phyloP scores from a whole-genome alignment of 305 asterid genomes.

The Fraxinus xanthoxyloides region DNA sequence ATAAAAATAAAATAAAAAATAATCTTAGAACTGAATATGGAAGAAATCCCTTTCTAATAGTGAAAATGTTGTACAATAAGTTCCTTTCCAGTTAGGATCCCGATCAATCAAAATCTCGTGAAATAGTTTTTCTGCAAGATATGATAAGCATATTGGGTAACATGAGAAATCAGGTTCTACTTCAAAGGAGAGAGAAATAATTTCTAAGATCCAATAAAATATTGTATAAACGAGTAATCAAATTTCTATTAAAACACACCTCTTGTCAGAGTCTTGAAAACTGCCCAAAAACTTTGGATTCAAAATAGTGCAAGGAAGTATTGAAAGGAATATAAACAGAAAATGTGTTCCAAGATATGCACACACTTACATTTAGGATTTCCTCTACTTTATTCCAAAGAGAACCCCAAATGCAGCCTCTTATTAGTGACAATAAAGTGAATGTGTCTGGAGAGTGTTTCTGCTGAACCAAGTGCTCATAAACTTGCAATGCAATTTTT shows the following conservation, averaged over 20 bases:
- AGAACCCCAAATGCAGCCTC: conserved; percentile 86
- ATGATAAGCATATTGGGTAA: neutral
- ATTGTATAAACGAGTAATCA: neutral
- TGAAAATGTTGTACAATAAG: neutral
- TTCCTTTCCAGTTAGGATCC: neutral
- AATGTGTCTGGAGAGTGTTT: conserved; percentile 63
- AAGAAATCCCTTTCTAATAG: neutral
- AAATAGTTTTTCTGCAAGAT: neutral
- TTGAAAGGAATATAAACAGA: neutral
- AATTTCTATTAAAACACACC: neutral
- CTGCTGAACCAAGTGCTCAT: conserved; percentile 61
- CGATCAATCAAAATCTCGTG: neutral
- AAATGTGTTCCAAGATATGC: neutral
- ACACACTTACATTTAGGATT: conserved; percentile 55
- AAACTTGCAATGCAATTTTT: conserved; percentile 71
- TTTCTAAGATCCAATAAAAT: neutral
- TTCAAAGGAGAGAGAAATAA: neutral
- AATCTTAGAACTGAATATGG: neutral
- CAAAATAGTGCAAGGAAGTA: neutral
- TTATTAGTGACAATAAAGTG: conserved; percentile 63
- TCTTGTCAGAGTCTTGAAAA: neutral
- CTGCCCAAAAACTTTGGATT: neutral
- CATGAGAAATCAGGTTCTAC: neutral
- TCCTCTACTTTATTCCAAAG: conserved; percentile 70
- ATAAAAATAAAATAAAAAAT: neutral